phyloP scores from a whole-genome alignment of 192 early-diverging fungal species.

The Obelidium mucronatum region DNA sequence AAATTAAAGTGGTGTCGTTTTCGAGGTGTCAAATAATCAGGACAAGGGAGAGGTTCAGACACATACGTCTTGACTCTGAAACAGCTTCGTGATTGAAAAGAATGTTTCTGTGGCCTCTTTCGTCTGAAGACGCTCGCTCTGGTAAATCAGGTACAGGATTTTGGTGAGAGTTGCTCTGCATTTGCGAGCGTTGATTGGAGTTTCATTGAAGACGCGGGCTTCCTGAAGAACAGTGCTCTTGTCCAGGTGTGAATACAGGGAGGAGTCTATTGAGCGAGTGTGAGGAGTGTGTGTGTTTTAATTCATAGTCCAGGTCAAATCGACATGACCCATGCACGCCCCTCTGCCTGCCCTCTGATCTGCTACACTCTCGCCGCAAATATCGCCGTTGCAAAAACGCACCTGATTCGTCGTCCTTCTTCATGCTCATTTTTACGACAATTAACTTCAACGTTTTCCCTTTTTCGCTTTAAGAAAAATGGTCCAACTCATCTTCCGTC shows the following conservation, averaged over 20 bases:
- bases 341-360: no score
- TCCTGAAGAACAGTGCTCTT: slow-evolving; percentile 94
- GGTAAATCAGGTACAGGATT: slow-evolving; percentile 91
- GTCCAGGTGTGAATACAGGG: slow-evolving; percentile 88
- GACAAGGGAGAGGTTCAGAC: slow-evolving; percentile 9
- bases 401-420: slow-evolving; percentile 31
- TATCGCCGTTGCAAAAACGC: not conserved
- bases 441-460: not conserved
- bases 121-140: slow-evolving; percentile 87
- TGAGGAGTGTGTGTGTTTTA: not conserved
- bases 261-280: slow-evolving; percentile 71
- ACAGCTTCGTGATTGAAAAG: slow-evolving; percentile 97
- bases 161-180: slow-evolving; percentile 92
- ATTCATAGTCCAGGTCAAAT: not conserved
- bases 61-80: slow-evolving; percentile 90
- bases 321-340: not conserved
- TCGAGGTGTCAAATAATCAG: slow-evolving; percentile 6
- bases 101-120: slow-evolving; percentile 98
- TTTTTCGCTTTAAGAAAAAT: slow-evolving; percentile 1
- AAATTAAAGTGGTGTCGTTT: not conserved
- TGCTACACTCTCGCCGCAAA: no score
- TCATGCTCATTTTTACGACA: slow-evolving; percentile 31
- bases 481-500: slow-evolving; percentile 23
- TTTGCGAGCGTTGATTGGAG: slow-evolving; percentile 94
- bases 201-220: slow-evolving; percentile 95